These are phyloP conservation scores for Tuber indicum DNA, from an alignment of 495 filamentous ascomycete species.

Conservation along the genomic window DNA sequence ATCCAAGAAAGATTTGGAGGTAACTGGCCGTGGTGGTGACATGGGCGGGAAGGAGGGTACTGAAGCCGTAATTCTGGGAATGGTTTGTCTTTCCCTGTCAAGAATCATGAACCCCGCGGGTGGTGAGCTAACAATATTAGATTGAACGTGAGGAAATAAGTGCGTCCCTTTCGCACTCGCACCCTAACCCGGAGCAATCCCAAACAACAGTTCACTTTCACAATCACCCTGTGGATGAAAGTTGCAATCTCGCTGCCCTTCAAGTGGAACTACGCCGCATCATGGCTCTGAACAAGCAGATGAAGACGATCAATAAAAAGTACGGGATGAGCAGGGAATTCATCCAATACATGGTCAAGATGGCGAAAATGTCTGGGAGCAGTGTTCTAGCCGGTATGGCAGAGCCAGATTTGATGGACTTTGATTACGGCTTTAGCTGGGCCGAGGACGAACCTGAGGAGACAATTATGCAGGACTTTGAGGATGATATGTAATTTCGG, in stretches of 20 bases:
- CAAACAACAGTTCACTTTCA: constrained; percentile 41
- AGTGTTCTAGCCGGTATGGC: constrained; percentile 22
- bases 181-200: constrained; percentile 26
- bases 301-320: constrained; percentile 39
- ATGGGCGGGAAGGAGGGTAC: constrained; percentile 39
- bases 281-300: constrained; percentile 38
- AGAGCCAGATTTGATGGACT: constrained; percentile 39
- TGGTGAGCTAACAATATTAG: constrained; percentile 8
- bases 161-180: constrained; percentile 39
- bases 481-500: constrained; percentile 33
- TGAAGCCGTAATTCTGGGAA: constrained; percentile 39
- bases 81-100: constrained; percentile 24
- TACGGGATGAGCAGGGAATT: constrained; percentile 41
- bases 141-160: constrained; percentile 42
- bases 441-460: constrained; percentile 40
- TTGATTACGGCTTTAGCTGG: constrained; percentile 33
- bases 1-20: constrained; percentile 40
- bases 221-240: constrained; percentile 35
- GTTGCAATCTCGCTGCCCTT: constrained; percentile 35
- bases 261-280: constrained; percentile 40
- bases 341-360: constrained; percentile 32
- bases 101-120: background rate
- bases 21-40: constrained; percentile 37
- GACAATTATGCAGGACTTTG: constrained; percentile 40
- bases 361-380: constrained; percentile 28